Evolutionary conservation across 495 filamentous ascomycete species (phyloP), one percentile per base, ranked within the genome.

Genomic region (Immersiella caudata): DNA sequence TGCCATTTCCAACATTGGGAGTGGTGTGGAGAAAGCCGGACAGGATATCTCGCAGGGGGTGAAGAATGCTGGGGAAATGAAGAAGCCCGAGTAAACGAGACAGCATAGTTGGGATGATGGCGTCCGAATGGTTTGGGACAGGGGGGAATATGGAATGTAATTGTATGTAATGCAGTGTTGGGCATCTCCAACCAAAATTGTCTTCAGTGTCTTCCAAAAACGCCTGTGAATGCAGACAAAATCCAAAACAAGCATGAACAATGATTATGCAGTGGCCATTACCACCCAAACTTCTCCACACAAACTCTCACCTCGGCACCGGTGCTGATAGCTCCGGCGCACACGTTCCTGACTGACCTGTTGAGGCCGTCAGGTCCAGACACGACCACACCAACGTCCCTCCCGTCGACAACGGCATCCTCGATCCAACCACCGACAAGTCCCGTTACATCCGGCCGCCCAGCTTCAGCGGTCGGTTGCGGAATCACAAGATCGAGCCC

Each of bases 311-410:
- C 76, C 69, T 80, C 68, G 52, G 69, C 67, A 6, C 81, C 83
- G 1, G 67, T 59, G 55, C 73, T 73, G 22, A 85, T 79, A 33
- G 81, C 68, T 2, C 70, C 70, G 0, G 86, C 81, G 71, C 85
- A 86, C 16, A 74, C 74, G 73, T 88, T 88, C 69, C 85, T 75
- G 26, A 83, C 81, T 25, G 74, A 73, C 52, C 84, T 70, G 46
- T 85, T 84, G 70, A 88, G 73, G 12, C 80, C 79, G 69, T 88
- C 82, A 25, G 87, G 87, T 6, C 85, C 85, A 2, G 80, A 85
- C 12, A 82, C 83, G 5, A 87, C 83, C 8, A 86, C 79, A 0
- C 81, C 80, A 0, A 81, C 71, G 52, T 73, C 79, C 11, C 63
- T 50, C 21, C 70, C 68, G 35, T 71, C 78, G 21, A 25, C 64